These are phyloP conservation scores for Vachellia pachyceras DNA, from an alignment of 306 rosid species.

Conservation along the genomic window DNA sequence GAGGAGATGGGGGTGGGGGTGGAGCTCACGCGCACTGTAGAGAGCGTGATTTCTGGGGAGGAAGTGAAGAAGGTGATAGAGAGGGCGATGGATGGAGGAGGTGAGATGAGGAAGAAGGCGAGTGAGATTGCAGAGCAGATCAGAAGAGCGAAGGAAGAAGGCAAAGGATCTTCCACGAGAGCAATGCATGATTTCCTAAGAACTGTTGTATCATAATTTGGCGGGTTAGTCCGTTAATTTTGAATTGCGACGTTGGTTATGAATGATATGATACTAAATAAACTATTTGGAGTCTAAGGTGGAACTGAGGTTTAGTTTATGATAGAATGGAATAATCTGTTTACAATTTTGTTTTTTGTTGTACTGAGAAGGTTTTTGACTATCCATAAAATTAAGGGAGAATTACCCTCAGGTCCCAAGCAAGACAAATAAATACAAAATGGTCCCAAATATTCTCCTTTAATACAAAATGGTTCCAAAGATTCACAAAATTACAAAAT, in stretches of 20 bases:
- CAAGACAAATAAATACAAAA: too few species aligned
- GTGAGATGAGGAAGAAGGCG: constrained; percentile 59
- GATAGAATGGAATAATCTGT: background rate
- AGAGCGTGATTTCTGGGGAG: constrained; percentile 37
- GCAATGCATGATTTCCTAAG: constrained; percentile 53
- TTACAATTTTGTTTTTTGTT: background rate
- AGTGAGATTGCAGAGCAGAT: constrained; percentile 43
- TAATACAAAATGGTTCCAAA: too few species aligned
- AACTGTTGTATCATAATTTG: constrained; percentile 25
- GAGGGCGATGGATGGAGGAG: constrained; percentile 54
- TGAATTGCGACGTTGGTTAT: background rate
- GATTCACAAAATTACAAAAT: too few species aligned
- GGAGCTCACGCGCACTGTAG: constrained; percentile 59
- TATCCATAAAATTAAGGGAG: too few species aligned
- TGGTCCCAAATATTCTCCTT: too few species aligned
- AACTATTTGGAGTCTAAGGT: too few species aligned
- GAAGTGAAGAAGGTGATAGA: constrained; percentile 63
- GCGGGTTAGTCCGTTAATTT: background rate
- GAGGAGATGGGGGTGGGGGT: constrained; percentile 76
- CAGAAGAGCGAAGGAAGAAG: constrained; percentile 45
- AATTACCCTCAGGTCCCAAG: too few species aligned
- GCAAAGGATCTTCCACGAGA: constrained; percentile 45
- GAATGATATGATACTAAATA: background rate
- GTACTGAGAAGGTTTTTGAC: background rate
- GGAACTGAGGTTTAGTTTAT: too few species aligned